Base-by-base conservation (phyloP, 768 basidiomycete species). In the Leucosporidium scottii region DNA sequence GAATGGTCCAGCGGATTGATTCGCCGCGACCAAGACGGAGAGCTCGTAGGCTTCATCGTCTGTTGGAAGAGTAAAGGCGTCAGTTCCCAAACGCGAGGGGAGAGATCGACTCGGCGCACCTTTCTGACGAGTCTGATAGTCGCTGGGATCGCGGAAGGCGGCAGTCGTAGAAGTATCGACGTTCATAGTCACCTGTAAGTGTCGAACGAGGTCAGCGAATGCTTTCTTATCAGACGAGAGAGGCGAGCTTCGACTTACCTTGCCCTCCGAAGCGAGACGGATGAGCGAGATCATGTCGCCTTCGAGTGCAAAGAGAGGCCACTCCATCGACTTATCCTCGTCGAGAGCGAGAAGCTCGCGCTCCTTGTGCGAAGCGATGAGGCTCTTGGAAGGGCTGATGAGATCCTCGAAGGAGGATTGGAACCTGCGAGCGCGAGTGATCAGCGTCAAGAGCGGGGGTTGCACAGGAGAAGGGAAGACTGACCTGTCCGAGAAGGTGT, bases 31-130 rank as follows among this genome's bases (percentile, higher is more conserved):
- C 5, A 47, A 79, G 61, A 92, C 80, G 12, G 79, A 76, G 6
- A 87, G 88, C 78, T 93, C 90, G 58, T 91, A 86, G 73, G 91
- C 84, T 77, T 91, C 87, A 74, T 93, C 90, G 75, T 90, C 90
- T 91, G 70, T 49, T 53, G 53, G 20, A 36, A 1, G 1, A 28
- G 39, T 6, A 44, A 13, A 44, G 39, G 39, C 15, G 39, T 44
- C 39, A 23, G 17, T 18, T 25, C 0, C 30, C 2, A 12, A 34
- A 44, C 1, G 44, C 9, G 23, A 23, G 9, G 55, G 20, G 31
- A 20, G 9, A 4, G 2, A 17, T 23, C 17, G 28, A 15, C 10
- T 34, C 5, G 5, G 76, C 81, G 64, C 69, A 88, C 90, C 89
- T 71, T 88, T 87, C 82, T 90, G 90, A 80, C 91, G 91, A 78